phyloP scores from a whole-genome alignment of 768 basidiomycete species.

The Pleurotus cornucopiae region DNA sequence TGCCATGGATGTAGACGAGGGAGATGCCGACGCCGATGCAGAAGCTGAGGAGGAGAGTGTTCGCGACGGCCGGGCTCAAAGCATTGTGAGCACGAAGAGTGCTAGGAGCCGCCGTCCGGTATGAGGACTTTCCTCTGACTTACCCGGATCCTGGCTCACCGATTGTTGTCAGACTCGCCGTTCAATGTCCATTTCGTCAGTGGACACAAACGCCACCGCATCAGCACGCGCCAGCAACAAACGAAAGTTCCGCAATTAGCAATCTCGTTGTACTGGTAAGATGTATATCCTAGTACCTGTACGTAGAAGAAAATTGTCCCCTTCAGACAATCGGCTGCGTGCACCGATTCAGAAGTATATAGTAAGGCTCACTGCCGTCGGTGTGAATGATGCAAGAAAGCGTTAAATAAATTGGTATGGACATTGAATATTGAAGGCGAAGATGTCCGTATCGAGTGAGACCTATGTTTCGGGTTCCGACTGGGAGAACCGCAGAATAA shows the following conservation, averaged over 20 bases:
- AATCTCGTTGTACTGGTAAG: too few relatives aligned
- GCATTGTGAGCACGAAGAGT: constrained; percentile 57
- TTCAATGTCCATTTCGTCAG: constrained; percentile 72
- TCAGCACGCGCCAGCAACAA: constrained; percentile 50
- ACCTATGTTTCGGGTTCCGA: constrained; percentile 14
- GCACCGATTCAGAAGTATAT: too few relatives aligned
- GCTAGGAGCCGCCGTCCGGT: constrained; percentile 59
- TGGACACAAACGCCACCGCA: constrained; percentile 58
- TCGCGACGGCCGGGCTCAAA: constrained; percentile 59
- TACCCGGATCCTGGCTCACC: neutral
- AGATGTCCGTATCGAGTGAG: too few relatives aligned
- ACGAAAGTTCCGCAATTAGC: constrained; percentile 29
- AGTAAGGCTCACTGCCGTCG: too few relatives aligned
- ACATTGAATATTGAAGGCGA: too few relatives aligned
- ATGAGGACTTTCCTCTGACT: constrained; percentile 16
- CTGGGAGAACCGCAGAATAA: constrained; percentile 73
- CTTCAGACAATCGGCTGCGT: too few relatives aligned
- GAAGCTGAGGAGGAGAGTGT: constrained; percentile 33
- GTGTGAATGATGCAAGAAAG: too few relatives aligned
- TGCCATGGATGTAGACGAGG: constrained; percentile 28
- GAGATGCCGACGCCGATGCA: constrained; percentile 31
- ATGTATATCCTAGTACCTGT: too few relatives aligned
- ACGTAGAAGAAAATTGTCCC: too few relatives aligned
- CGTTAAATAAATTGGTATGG: too few relatives aligned
- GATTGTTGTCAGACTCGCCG: constrained; percentile 39